Conservation (phyloP, 805 yeast genomes). For the Nakazawaea ernobii region DNA sequence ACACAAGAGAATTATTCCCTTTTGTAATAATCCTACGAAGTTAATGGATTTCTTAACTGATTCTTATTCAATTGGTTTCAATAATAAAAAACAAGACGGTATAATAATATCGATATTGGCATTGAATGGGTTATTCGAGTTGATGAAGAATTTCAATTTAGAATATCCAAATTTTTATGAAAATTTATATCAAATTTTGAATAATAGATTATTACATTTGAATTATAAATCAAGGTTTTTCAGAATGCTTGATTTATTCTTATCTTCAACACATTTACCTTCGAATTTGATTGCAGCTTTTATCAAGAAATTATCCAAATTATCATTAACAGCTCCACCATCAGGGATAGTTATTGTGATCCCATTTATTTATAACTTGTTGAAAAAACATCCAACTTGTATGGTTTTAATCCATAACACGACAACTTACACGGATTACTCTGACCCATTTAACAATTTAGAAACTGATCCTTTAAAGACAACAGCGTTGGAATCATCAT, state of each 20-base stretch:
- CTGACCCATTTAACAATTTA: conserved; percentile 60
- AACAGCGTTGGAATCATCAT: conserved; percentile 74
- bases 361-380: conserved; percentile 86
- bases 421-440: conserved; percentile 26
- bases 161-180: conserved; percentile 89
- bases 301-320: conserved; percentile 73
- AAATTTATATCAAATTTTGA: conserved; percentile 76
- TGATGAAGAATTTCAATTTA: conserved; percentile 75
- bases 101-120: conserved; percentile 51
- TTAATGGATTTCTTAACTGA: conserved; percentile 94
- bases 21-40: conserved; percentile 68
- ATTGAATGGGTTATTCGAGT: conserved; percentile 78
- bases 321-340: conserved; percentile 75
- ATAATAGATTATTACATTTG: conserved; percentile 69
- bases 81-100: conserved; percentile 11
- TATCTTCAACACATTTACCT: conserved; percentile 83
- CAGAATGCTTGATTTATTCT: conserved; percentile 78
- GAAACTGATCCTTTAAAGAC: conserved; percentile 77
- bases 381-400: conserved; percentile 91
- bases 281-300: conserved; percentile 82
- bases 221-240: conserved; percentile 82
- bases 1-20: conserved; percentile 83
- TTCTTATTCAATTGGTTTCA: conserved; percentile 50
- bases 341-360: conserved; percentile 81
- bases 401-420: conserved; percentile 77